Conservation (phyloP, 768 basidiomycete species). For the Agaricus blazei region DNA sequence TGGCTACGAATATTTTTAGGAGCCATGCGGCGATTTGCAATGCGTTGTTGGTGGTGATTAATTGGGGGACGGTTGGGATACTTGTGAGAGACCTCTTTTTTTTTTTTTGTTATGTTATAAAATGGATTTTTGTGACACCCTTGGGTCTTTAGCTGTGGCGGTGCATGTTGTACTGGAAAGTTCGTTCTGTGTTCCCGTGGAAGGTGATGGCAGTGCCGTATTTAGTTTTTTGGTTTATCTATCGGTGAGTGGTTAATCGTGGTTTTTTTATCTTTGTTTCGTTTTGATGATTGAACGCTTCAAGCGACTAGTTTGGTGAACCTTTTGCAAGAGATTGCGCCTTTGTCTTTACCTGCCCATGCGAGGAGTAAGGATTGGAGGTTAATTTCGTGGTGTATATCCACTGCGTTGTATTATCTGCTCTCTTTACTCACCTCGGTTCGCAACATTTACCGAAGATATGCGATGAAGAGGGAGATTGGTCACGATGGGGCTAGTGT, state of each 20-base stretch:
- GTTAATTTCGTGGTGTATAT: conserved; percentile 7
- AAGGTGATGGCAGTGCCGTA: conserved; percentile 5
- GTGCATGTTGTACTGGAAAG: conserved; percentile 6
- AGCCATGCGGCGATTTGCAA: not conserved
- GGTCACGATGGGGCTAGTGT: not conserved
- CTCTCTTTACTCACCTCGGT: not conserved
- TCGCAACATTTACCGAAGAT: not conserved
- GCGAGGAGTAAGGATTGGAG: not conserved
- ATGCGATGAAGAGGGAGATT: not conserved
- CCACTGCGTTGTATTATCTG: conserved; percentile 2
- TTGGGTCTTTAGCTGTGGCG: conserved; percentile 1
- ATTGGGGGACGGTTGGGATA: conserved; percentile 6
- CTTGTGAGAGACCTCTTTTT: not conserved
- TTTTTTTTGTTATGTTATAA: not conserved
- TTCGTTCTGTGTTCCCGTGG: conserved; percentile 1
- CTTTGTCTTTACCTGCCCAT: not conserved
- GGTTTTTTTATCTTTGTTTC: not conserved
- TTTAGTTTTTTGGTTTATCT: not conserved
- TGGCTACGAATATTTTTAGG: not conserved
- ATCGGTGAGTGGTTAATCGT: not conserved
- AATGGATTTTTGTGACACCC: not conserved
- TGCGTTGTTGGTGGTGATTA: not conserved
- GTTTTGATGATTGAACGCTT: not conserved
- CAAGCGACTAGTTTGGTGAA: conserved; percentile 1
- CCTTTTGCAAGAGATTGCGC: not conserved